Conservation (phyloP, 1,284 basidiomycete species). For the Ganoderma meredithae region DNA sequence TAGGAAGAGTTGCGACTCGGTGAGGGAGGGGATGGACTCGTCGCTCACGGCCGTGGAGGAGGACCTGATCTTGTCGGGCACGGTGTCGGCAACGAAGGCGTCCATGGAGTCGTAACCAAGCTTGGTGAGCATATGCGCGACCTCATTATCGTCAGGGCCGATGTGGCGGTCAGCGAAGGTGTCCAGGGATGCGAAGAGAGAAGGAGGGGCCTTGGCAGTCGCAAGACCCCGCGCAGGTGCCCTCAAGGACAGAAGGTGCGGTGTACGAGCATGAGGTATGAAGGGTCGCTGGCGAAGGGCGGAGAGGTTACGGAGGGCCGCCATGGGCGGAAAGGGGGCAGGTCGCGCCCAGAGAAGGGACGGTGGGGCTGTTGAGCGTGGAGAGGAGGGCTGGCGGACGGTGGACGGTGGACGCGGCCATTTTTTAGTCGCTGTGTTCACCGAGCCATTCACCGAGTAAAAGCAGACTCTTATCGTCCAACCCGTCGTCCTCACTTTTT, state of each 20-base stretch:
- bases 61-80: conserved; percentile 84
- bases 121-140: conserved; percentile 78
- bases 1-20: conserved; percentile 86
- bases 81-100: conserved; percentile 81
- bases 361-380: conserved; percentile 32
- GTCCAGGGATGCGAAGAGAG: conserved; percentile 84
- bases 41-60: conserved; percentile 68
- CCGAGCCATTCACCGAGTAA: conserved; percentile 77
- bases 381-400: conserved; percentile 30
- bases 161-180: conserved; percentile 90
- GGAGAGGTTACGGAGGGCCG: conserved; percentile 54
- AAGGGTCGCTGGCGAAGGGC: conserved; percentile 41
- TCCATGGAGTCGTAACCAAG: conserved; percentile 90
- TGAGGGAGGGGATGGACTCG: conserved; percentile 75
- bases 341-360: conserved; percentile 27
- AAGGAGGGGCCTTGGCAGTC: conserved; percentile 62
- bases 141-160: conserved; percentile 84
- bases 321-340: conserved; percentile 45
- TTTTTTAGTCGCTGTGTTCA: conserved; percentile 46
- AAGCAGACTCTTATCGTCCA: conserved; percentile 42
- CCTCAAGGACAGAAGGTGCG: conserved; percentile 8
- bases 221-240: conserved; percentile 53
- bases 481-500: conserved; percentile 32
- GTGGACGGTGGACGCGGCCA: conserved; percentile 37
- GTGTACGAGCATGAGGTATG: conserved; percentile 23